phyloP scores from a whole-genome alignment of 2,329 filamentous ascomycete genomes.

The Cladophialophora exuberans region DNA sequence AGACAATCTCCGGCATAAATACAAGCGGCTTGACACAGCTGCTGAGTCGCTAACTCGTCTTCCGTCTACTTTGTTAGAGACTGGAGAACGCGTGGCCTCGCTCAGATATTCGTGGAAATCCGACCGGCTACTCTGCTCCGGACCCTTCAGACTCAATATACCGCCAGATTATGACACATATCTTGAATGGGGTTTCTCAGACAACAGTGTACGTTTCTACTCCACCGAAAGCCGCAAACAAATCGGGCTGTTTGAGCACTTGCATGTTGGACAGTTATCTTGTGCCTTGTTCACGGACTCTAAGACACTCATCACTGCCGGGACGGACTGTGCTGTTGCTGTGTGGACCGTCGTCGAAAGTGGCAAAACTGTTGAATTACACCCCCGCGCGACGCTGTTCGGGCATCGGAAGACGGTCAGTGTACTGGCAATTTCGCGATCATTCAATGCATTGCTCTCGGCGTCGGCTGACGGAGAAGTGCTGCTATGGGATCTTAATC shows the following conservation, averaged over 20 bases:
- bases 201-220: constrained; percentile 91
- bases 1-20: constrained; percentile 67
- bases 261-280: constrained; percentile 89
- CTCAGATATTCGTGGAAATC: constrained; percentile 77
- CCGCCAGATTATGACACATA: constrained; percentile 86
- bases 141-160: constrained; percentile 83
- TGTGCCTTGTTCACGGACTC: constrained; percentile 84
- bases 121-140: constrained; percentile 81
- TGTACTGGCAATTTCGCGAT: constrained; percentile 79
- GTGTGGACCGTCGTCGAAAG: constrained; percentile 72
- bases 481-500: constrained; percentile 92
- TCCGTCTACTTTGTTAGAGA: constrained; percentile 68
- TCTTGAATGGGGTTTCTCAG: constrained; percentile 93
- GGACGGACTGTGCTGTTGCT: constrained; percentile 87
- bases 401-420: constrained; percentile 86
- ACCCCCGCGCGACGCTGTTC: constrained; percentile 79
- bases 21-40: constrained; percentile 74
- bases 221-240: constrained; percentile 79
- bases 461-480: constrained; percentile 80
- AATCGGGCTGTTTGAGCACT: constrained; percentile 87
- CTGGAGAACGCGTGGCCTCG: constrained; percentile 77
- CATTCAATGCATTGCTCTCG: constrained; percentile 85
- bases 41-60: constrained; percentile 76
- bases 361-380: constrained; percentile 74
- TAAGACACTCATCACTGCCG: constrained; percentile 86